A percentile compares a stretch with the other conserved stretches of the same genome.
Conservation (phyloP, 1,284 basidiomycete genomes). For the Cryptococcus sp. region DNA sequence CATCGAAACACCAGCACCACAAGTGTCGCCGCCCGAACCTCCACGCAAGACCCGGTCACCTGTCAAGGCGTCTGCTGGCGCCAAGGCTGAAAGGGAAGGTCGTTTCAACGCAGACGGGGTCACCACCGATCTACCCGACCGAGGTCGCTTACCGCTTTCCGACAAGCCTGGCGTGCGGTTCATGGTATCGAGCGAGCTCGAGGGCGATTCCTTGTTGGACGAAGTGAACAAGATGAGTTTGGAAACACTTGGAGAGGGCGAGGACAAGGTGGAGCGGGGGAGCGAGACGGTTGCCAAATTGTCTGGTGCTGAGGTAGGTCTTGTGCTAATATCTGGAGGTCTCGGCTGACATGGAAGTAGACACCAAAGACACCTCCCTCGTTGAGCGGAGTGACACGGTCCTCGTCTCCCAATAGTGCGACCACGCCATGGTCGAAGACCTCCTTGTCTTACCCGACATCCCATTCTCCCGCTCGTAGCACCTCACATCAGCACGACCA, state of each 20-base stretch:
- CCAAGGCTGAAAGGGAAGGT: slow-evolving; percentile 32
- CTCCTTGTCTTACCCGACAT: slow-evolving; percentile 26
- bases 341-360: slow-evolving; percentile 10
- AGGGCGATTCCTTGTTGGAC: slow-evolving; percentile 51
- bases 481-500: slow-evolving; percentile 37
- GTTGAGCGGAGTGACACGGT: slow-evolving; percentile 12
- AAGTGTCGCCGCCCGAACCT: background rate
- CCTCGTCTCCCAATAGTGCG: slow-evolving; percentile 26
- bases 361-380: slow-evolving; percentile 38
- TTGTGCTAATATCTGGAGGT: background rate
- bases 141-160: slow-evolving; percentile 13
- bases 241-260: slow-evolving; percentile 43
- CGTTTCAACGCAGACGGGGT: slow-evolving; percentile 24
- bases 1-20: background rate
- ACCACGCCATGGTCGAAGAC: slow-evolving; percentile 38
- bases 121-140: slow-evolving; percentile 15
- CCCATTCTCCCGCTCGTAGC: slow-evolving; percentile 27
- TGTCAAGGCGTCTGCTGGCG: slow-evolving; percentile 28
- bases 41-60: slow-evolving; percentile 22
- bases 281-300: slow-evolving; percentile 16
- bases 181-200: slow-evolving; percentile 53
- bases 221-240: slow-evolving; percentile 54
- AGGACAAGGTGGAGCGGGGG: slow-evolving; percentile 18
- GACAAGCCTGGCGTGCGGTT: slow-evolving; percentile 49
- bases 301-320: slow-evolving; percentile 27